phyloP scores from a whole-genome alignment of 2,329 filamentous ascomycete species.

The Talaromyces albobiverticillius region DNA sequence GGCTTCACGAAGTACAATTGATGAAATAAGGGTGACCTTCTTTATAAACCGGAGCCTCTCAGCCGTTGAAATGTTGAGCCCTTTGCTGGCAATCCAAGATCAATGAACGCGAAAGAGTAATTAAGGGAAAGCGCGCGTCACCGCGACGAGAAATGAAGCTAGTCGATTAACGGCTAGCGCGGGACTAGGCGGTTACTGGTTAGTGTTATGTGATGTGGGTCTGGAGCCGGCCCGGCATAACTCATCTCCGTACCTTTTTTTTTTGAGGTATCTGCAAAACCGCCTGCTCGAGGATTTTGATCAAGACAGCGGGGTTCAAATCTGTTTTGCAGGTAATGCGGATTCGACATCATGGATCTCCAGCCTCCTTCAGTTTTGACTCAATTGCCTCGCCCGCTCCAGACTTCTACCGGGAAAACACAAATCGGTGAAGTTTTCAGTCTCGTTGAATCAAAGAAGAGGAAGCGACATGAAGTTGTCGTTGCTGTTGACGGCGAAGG shows the following conservation, averaged over 20 bases:
- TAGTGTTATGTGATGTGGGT: neutral
- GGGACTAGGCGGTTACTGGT: no score
- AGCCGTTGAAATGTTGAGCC: no score
- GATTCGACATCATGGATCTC: constrained; percentile 37
- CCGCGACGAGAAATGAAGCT: constrained; percentile 9
- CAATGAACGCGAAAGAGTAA: constrained; percentile 1
- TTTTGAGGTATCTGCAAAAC: neutral
- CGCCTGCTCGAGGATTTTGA: neutral
- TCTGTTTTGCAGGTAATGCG: neutral
- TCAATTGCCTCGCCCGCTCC: constrained; percentile 44
- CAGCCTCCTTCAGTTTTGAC: constrained; percentile 43
- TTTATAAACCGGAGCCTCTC: neutral
- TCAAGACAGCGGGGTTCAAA: neutral
- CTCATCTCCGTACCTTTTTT: constrained; percentile 8
- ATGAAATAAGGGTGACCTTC: neutral
- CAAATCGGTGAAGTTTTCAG: constrained; percentile 50
- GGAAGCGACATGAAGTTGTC: constrained; percentile 61
- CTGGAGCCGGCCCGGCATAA: neutral
- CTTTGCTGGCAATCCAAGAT: neutral
- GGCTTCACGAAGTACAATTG: constrained; percentile 13
- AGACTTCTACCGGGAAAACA: constrained; percentile 38
- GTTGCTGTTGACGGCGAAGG: constrained; percentile 60
- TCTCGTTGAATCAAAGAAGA: constrained; percentile 55
- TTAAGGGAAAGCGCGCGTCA: constrained; percentile 11
- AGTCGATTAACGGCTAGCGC: neutral